Percentiles rank a stretch among this genome's conserved stretches.
Evolutionary conservation across 1,284 basidiomycete species (phyloP).

Genomic region (Trichosporon ovoides): DNA sequence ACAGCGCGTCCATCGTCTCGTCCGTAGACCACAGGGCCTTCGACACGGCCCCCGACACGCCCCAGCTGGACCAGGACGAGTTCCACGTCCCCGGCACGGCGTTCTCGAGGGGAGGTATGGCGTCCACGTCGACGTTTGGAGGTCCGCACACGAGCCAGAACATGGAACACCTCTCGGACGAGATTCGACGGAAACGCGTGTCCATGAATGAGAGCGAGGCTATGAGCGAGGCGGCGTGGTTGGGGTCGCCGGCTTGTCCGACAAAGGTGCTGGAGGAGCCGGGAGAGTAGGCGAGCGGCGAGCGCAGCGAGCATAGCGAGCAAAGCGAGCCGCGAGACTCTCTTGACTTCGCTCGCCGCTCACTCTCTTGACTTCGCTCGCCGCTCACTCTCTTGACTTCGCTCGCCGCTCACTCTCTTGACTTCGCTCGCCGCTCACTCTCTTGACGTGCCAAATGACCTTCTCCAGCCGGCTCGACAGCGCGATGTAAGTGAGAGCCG

Average conservation of each 20-base stretch:
- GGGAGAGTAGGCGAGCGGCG: not conserved
- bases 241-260: not conserved
- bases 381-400: no score
- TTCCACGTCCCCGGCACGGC: not conserved
- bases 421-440: no score
- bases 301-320: no score
- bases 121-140: not conserved
- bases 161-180: not conserved
- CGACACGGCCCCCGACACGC: conserved; percentile 3
- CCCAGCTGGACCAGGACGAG: conserved; percentile 3
- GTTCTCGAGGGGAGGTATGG: not conserved
- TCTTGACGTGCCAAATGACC: no score
- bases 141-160: not conserved
- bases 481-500: no score
- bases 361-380: no score
- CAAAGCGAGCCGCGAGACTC: no score
- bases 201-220: conserved; percentile 2
- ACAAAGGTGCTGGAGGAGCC: conserved; percentile 1
- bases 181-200: not conserved
- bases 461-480: no score
- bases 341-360: no score
- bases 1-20: not conserved
- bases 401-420: no score
- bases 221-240: not conserved
- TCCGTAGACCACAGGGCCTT: not conserved